Conservation (phyloP, 2,329 filamentous ascomycete genomes). For the Pyricularia pennisetigena region DNA sequence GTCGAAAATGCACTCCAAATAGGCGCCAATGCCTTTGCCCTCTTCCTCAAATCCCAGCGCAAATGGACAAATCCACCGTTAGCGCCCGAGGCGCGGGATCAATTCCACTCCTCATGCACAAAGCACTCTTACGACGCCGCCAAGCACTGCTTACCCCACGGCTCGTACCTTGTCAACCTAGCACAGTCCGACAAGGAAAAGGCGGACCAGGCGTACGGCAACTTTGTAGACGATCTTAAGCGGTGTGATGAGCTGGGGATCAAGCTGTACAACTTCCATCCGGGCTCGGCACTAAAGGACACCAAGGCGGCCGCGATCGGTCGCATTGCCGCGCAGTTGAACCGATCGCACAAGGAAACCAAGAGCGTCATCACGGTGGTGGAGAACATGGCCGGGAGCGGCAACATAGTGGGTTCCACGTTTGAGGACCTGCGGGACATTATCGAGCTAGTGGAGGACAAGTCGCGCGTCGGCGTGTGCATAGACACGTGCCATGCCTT, state of each 20-base stretch:
- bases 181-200: conserved; percentile 74
- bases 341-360: conserved; percentile 70
- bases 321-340: conserved; percentile 74
- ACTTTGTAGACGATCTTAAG: conserved; percentile 79
- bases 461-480: conserved; percentile 81
- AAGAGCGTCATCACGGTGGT: conserved; percentile 70
- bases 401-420: conserved; percentile 75
- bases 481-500: conserved; percentile 67
- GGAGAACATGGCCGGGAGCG: conserved; percentile 90
- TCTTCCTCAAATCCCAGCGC: conserved; percentile 92
- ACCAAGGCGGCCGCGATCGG: conserved; percentile 59
- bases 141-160: conserved; percentile 77
- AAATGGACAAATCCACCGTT: conserved; percentile 87
- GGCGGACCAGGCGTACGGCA: conserved; percentile 73
- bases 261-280: conserved; percentile 94
- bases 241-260: conserved; percentile 84
- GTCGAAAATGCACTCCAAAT: conserved; percentile 70
- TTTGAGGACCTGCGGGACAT: conserved; percentile 84
- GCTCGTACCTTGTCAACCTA: conserved; percentile 93
- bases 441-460: conserved; percentile 70
- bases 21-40: conserved; percentile 84
- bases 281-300: conserved; percentile 67
- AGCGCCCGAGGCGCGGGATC: conserved; percentile 52
- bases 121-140: conserved; percentile 61
- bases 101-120: conserved; percentile 61